Conservation (phyloP, 2,329 filamentous ascomycete genomes). For the Sporothrix inflata region DNA sequence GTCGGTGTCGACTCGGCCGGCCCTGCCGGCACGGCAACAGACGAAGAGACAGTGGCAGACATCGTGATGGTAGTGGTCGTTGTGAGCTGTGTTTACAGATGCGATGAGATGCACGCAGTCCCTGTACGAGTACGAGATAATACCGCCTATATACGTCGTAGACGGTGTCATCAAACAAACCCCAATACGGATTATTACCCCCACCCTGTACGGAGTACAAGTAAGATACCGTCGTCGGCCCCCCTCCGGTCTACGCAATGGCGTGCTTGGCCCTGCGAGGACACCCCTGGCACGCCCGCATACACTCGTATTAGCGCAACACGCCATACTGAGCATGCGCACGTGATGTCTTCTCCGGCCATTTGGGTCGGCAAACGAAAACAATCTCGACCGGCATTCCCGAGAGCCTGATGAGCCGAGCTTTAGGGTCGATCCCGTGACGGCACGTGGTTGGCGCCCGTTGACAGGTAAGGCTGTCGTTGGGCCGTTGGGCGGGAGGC, state of each 20-base stretch:
- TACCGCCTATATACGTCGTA: not conserved
- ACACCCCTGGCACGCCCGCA: not conserved
- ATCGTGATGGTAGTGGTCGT: not conserved
- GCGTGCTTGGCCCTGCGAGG: not conserved
- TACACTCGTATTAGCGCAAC: not conserved
- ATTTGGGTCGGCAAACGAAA: too few species aligned
- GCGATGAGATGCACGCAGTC: not conserved
- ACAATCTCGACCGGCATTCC: not conserved
- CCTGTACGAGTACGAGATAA: not conserved
- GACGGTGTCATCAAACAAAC: too few species aligned
- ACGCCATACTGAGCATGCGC: not conserved
- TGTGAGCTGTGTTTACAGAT: not conserved
- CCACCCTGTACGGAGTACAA: too few species aligned
- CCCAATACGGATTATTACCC: too few species aligned
- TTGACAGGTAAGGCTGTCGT: not conserved
- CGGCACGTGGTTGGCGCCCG: not conserved
- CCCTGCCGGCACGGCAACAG: not conserved
- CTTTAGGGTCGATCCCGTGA: not conserved
- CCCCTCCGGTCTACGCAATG: not conserved
- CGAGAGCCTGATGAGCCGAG: not conserved
- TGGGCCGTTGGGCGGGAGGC: not conserved
- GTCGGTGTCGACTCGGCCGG: not conserved
- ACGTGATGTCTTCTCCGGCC: not conserved
- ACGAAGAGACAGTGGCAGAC: not conserved
- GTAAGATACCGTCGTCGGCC: not conserved